Conservation (phyloP, 495 filamentous ascomycete species). For the Collariella sp. region DNA sequence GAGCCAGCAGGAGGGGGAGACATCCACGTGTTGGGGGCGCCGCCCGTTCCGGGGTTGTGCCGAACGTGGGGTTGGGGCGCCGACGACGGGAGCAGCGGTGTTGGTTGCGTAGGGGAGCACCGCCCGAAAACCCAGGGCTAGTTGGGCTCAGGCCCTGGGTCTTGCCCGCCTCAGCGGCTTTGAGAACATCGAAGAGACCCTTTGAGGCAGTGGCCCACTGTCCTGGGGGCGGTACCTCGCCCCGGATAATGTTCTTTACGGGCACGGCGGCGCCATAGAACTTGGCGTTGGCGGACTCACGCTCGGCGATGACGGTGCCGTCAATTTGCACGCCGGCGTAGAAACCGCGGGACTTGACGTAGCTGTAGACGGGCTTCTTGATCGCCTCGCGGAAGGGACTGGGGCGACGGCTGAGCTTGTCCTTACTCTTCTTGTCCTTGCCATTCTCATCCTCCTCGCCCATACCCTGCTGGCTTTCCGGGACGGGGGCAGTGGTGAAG, state of each 20-base stretch:
- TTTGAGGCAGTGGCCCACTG: slow-evolving; percentile 19
- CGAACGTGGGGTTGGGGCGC: too few relatives aligned
- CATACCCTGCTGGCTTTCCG: slow-evolving; percentile 6
- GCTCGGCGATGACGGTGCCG: slow-evolving; percentile 68
- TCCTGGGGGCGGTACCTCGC: slow-evolving; percentile 43
- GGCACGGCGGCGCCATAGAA: slow-evolving; percentile 62
- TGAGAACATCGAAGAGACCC: slow-evolving; percentile 21
- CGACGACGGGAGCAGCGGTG: not conserved
- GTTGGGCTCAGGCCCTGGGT: slow-evolving; percentile 5
- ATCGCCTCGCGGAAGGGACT: slow-evolving; percentile 23
- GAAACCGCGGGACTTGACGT: slow-evolving; percentile 72
- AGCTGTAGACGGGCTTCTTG: slow-evolving; percentile 60
- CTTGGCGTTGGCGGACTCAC: slow-evolving; percentile 69
- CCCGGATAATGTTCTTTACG: slow-evolving; percentile 57
- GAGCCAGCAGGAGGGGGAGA: not conserved
- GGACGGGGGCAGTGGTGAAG: slow-evolving; percentile 8
- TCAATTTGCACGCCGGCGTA: slow-evolving; percentile 73
- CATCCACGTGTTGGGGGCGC: not conserved
- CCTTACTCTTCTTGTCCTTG: not conserved
- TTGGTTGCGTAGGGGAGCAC: too few relatives aligned
- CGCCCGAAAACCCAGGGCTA: not conserved
- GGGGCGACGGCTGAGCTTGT: slow-evolving; percentile 15
- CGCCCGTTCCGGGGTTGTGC: not conserved
- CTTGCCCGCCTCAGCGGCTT: slow-evolving; percentile 23
- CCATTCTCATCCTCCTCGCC: slow-evolving; percentile 1